Evolutionary conservation across 73 alveolate species (phyloP), one percentile per base, ranked within the genome.

Genomic region (Effrenium voratum): DNA sequence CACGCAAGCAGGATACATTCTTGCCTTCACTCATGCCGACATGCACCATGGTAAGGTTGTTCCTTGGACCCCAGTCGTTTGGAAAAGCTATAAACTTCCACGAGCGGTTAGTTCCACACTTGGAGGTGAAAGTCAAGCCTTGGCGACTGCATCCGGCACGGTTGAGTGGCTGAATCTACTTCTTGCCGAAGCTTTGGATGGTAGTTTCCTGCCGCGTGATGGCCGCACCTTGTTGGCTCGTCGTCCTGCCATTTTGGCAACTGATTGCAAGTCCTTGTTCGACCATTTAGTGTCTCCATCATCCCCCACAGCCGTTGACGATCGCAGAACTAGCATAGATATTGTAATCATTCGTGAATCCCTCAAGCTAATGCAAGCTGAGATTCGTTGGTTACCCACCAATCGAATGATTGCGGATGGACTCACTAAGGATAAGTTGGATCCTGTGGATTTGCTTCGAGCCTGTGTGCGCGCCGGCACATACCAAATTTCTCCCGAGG

Each of bases 1-100:
- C 40, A 41, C 86, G 15, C 86, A 76, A 43, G 86, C 86, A 10
- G 86, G 86, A 41, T 76, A 41, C 60, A 76, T 76, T 22, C 26
- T 76, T 28, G 86, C 86, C 41, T 76, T 15, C 40, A 19, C 38
- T 76, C 59, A 76, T 10, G 13, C 28, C 36, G 1, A 38, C 38
- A 10, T 76, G 22, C 57, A 38, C 34, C 34, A 38, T 13, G 86
- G 57, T 6, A 40, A 76, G 24, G 86, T 43, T 19, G 5, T 34
- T 19, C 38, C 6, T 6, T 76, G 86, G 86, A 16, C 60, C 4
- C 86, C 86, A 0, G n/a, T 41, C 36, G 3, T 5, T 13, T 76
- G 86, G 86, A 38, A 43, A 5, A 0, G 38, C 30, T 38, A 76
- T 26, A 76, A 76, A 36, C 52, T 76, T 16, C 57, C 86, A 22